Percentiles rank a stretch among this genome's conserved stretches.
Evolutionary conservation across 192 early-diverging fungal genomes (phyloP).

Genomic region (Oehlia diaphana): DNA sequence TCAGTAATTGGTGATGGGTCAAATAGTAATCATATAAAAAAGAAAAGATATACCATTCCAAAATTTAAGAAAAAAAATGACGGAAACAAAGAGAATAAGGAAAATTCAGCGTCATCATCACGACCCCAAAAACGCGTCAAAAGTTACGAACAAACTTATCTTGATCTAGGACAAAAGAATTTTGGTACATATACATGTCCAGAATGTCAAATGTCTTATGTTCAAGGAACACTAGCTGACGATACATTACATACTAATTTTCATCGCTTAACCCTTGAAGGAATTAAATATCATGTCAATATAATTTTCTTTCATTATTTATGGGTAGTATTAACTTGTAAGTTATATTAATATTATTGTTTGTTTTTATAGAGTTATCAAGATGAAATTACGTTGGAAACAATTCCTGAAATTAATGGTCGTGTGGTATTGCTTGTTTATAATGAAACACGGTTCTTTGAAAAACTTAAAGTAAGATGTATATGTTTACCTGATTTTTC

Average conservation of each 20-base stretch:
- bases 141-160: conserved; percentile 22
- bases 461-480: conserved; percentile 40
- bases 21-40: background rate
- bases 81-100: background rate
- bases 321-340: background rate
- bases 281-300: conserved; percentile 42
- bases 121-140: background rate
- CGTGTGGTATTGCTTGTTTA: conserved; percentile 39
- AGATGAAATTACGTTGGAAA: conserved; percentile 39
- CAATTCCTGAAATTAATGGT: conserved; percentile 14
- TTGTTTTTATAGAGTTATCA: conserved; percentile 36
- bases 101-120: background rate
- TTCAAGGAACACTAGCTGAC: conserved; percentile 40
- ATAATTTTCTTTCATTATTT: background rate
- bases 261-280: conserved; percentile 40
- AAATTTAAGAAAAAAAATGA: background rate
- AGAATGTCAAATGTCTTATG: conserved; percentile 47
- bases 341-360: background rate
- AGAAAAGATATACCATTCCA: background rate
- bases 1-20: background rate
- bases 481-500: background rate
- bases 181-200: conserved; percentile 37
- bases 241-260: conserved; percentile 44
- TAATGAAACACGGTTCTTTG: conserved; percentile 34
- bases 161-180: conserved; percentile 38